Conservation (phyloP, 148 eudicot species). For the Chenopodium formosanum region DNA sequence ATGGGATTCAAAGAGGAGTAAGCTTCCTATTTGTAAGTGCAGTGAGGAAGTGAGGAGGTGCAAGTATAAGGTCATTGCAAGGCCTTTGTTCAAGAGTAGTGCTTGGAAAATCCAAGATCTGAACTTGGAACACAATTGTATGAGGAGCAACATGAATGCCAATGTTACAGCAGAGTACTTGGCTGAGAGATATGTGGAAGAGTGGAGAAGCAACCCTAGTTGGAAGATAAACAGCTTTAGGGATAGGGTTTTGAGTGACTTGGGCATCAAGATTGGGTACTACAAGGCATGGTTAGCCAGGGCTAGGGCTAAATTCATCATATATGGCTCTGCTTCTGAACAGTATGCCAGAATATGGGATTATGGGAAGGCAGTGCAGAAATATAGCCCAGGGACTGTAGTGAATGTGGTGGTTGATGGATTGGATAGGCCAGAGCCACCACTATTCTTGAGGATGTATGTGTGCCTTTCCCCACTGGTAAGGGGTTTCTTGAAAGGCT, state of each 20-base stretch:
- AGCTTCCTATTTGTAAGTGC: fast-evolving
- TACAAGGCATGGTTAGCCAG: not conserved
- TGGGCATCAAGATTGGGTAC: not conserved
- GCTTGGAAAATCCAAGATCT: not conserved
- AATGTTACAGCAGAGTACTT: not conserved
- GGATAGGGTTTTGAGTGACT: not conserved
- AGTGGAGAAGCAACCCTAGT: not conserved
- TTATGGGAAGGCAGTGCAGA: not conserved
- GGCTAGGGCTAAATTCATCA: not conserved
- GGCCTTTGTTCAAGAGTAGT: not conserved
- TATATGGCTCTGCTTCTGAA: not conserved
- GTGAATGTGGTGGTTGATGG: not conserved
- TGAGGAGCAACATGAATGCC: not conserved
- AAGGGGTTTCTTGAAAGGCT: slow-evolving; percentile 6
- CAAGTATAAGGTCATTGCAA: not conserved
- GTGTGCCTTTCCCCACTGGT: not conserved
- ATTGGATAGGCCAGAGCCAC: not conserved
- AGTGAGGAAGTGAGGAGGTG: not conserved
- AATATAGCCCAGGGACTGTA: not conserved
- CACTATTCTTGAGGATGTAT: not conserved
- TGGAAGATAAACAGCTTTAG: not conserved
- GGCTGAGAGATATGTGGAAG: not conserved
- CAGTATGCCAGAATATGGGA: slow-evolving; percentile 7
- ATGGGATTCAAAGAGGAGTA: not conserved
- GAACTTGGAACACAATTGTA: not conserved